Conservation (phyloP, 176 grass and related monocot species). For the Hordeum marinum region DNA sequence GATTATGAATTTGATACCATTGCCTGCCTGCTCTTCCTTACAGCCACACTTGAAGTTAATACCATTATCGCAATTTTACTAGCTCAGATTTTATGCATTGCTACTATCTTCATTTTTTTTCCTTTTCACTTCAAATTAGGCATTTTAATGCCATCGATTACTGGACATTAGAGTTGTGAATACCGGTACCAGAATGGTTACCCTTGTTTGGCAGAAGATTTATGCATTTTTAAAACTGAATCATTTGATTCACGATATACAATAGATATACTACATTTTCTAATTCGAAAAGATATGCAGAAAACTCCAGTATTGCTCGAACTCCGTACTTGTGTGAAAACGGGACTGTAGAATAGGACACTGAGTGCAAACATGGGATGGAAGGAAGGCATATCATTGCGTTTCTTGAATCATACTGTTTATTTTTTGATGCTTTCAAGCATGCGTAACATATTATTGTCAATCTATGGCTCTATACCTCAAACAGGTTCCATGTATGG, state of each 20-base stretch:
- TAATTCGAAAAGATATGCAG: neutral
- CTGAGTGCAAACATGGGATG: neutral
- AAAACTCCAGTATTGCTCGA: neutral
- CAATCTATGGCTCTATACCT: neutral
- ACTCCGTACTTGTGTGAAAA: neutral
- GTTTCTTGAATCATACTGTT: neutral
- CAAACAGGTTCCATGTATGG: neutral
- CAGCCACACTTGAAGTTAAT: neutral
- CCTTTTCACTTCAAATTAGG: neutral
- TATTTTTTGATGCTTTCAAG: constrained; percentile 2
- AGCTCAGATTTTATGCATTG: neutral
- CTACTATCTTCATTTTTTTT: neutral
- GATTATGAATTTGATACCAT: constrained; percentile 14
- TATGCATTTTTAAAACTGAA: neutral
- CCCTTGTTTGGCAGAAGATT: neutral
- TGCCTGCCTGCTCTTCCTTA: neutral
- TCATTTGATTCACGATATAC: neutral
- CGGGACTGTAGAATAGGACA: neutral
- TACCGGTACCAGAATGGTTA: neutral
- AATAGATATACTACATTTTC: neutral
- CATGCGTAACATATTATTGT: neutral
- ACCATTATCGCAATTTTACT: neutral
- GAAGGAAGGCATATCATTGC: neutral
- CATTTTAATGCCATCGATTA: neutral
- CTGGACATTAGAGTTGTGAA: neutral